Evolutionary conservation across 2,329 filamentous ascomycete genomes (phyloP).

Genomic region (Colletotrichum spinosum): DNA sequence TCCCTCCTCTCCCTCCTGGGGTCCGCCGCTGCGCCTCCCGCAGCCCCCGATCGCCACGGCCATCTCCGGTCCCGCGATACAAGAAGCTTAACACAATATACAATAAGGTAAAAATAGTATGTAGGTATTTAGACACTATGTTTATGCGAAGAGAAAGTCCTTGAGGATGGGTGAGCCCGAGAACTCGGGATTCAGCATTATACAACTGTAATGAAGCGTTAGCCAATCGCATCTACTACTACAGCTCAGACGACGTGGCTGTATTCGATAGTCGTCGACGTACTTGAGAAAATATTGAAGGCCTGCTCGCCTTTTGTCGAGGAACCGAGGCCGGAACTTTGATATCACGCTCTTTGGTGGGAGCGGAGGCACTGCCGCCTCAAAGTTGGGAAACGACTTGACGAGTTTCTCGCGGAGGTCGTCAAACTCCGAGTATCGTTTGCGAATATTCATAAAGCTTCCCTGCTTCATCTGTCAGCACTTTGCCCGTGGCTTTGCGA

Average conservation of each 20-base stretch:
- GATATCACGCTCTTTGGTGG: conserved; percentile 93
- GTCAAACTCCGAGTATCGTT: conserved; percentile 94
- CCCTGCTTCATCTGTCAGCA: conserved; percentile 57
- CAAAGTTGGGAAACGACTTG: conserved; percentile 84
- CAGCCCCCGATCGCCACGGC: conserved; percentile 1
- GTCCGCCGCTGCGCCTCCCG: conserved; percentile 11
- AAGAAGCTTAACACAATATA: conserved; percentile 21
- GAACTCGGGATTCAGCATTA: conserved; percentile 93
- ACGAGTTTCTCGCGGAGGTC: conserved; percentile 80
- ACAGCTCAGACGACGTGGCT: background rate
- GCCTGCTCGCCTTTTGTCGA: conserved; percentile 85
- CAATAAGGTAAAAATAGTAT: conserved; percentile 19
- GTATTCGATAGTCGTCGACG: conserved; percentile 43
- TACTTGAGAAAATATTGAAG: conserved; percentile 95
- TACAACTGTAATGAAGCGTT: conserved; percentile 70
- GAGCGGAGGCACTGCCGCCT: conserved; percentile 86
- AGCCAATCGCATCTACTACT: conserved; percentile 1
- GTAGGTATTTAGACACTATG: conserved; percentile 29
- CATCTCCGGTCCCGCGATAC: conserved; percentile 1
- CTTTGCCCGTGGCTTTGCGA: background rate
- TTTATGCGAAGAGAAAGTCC: conserved; percentile 82
- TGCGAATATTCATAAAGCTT: conserved; percentile 71
- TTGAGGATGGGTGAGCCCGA: conserved; percentile 91
- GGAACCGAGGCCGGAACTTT: conserved; percentile 84
- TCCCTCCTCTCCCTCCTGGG: background rate